phyloP scores from a whole-genome alignment of 306 rosid genomes.

The Cicer pinnatifidum region DNA sequence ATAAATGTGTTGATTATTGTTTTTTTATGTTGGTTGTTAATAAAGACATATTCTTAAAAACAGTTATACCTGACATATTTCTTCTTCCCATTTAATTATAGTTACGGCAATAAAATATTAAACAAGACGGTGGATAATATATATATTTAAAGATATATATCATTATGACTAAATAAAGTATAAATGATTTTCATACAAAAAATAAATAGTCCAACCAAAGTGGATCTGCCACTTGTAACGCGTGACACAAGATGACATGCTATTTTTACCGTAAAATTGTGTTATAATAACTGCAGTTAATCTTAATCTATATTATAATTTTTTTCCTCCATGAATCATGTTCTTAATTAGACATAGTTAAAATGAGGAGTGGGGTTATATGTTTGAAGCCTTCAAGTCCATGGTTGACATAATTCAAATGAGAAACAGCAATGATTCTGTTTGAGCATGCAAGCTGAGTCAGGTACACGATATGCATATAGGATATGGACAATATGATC shows the following conservation, averaged over 20 bases:
- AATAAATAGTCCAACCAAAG: constrained; percentile 14
- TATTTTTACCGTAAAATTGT: too few species aligned
- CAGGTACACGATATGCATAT: constrained; percentile 37
- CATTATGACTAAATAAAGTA: constrained; percentile 26
- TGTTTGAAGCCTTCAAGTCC: background rate
- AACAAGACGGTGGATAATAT: constrained; percentile 32
- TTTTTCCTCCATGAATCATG: too few species aligned
- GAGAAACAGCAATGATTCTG: constrained; percentile 26
- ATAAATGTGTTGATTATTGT: constrained; percentile 27
- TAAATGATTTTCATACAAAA: constrained; percentile 2
- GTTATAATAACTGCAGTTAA: too few species aligned
- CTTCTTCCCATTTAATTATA: background rate
- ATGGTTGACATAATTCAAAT: constrained; percentile 28
- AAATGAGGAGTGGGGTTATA: constrained; percentile 20
- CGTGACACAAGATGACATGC: constrained; percentile 12
- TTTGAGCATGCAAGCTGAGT: constrained; percentile 48
- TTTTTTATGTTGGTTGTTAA: constrained; percentile 33
- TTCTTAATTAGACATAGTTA: background rate
- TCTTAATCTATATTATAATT: too few species aligned
- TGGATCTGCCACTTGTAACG: constrained; percentile 30
- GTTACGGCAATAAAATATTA: constrained; percentile 22
- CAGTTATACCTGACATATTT: constrained; percentile 34
- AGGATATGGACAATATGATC: constrained; percentile 23
- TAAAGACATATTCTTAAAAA: constrained; percentile 21
- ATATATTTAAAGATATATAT: constrained; percentile 17